Evolutionary conservation across 176 grass and related monocot genomes (phyloP).

Genomic region (Tillandsia leiboldiana): DNA sequence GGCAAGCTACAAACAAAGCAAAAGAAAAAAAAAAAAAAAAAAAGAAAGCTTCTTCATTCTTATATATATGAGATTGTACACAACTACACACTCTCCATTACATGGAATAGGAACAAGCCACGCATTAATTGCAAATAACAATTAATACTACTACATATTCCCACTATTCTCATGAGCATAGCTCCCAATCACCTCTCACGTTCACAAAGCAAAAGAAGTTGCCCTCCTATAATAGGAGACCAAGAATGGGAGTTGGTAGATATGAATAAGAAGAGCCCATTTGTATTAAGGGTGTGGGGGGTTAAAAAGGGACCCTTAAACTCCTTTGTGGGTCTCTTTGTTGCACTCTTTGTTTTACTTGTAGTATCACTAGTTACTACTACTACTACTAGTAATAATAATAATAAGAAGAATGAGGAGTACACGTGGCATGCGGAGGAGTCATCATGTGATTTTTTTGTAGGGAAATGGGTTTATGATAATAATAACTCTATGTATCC

Average conservation of each 20-base stretch:
- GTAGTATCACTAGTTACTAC: conserved; percentile 3
- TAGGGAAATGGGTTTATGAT: conserved; percentile 65
- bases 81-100: too few relatives aligned
- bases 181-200: background rate
- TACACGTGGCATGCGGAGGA: background rate
- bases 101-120: too few relatives aligned
- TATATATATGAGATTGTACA: conserved; percentile 2
- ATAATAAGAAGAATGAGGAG: conserved; percentile 15
- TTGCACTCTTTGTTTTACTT: conserved; percentile 31
- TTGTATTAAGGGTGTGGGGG: conserved; percentile 8
- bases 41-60: background rate
- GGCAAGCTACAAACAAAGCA: conserved; percentile 13
- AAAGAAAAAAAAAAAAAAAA: background rate
- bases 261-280: background rate
- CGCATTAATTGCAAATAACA: too few relatives aligned
- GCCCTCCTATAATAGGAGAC: background rate
- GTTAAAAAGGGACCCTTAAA: conserved; percentile 35
- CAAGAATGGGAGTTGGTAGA: background rate
- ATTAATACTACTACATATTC: too few relatives aligned
- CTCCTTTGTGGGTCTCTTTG: conserved; percentile 28
- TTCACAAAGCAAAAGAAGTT: background rate
- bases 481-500: conserved; percentile 30
- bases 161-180: too few relatives aligned
- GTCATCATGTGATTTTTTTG: conserved; percentile 40
- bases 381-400: background rate